Percentiles rank a stretch among this genome's conserved stretches.
Evolutionary conservation across 75 land plant genomes (phyloP).

Genomic region (Adiantum capillusveneris): DNA sequence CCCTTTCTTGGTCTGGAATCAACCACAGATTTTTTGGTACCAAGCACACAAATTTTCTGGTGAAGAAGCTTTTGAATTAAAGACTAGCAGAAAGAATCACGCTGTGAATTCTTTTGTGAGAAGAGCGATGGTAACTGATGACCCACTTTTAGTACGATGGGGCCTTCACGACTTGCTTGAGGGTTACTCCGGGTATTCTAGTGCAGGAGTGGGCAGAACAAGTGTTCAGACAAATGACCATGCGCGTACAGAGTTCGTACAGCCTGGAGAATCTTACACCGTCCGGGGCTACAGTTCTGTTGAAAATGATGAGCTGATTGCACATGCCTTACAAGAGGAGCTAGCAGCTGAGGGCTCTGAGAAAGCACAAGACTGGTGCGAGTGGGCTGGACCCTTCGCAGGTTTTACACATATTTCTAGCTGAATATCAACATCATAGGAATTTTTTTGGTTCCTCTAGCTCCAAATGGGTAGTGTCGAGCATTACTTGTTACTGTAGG

Average conservation of each 20-base stretch:
- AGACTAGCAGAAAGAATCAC: too few relatives aligned
- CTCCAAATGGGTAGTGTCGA: too few relatives aligned
- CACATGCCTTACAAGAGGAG: slow-evolving; percentile 71
- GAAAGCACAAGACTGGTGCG: too few relatives aligned
- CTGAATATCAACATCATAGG: too few relatives aligned
- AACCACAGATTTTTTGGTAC: too few relatives aligned
- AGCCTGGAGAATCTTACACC: slow-evolving; percentile 15
- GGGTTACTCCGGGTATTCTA: slow-evolving; percentile 26
- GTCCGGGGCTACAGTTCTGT: slow-evolving; percentile 11
- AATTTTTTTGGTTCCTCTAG: too few relatives aligned
- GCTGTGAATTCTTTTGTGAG: not conserved
- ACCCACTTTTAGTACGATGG: slow-evolving; percentile 59
- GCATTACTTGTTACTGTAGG: too few relatives aligned
- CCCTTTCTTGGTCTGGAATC: too few relatives aligned
- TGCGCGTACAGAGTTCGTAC: slow-evolving; percentile 14
- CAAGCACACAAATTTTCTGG: too few relatives aligned
- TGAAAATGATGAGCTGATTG: slow-evolving; percentile 69
- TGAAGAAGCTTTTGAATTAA: too few relatives aligned
- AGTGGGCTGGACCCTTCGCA: too few relatives aligned
- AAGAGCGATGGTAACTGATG: slow-evolving; percentile 43
- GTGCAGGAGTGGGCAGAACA: slow-evolving; percentile 15
- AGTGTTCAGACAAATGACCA: slow-evolving; percentile 14
- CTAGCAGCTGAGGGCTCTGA: slow-evolving; percentile 11
- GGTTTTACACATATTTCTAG: too few relatives aligned
- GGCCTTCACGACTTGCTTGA: slow-evolving; percentile 44